Conservation (phyloP, 257 asterid genomes). For the Petunia secreta region DNA sequence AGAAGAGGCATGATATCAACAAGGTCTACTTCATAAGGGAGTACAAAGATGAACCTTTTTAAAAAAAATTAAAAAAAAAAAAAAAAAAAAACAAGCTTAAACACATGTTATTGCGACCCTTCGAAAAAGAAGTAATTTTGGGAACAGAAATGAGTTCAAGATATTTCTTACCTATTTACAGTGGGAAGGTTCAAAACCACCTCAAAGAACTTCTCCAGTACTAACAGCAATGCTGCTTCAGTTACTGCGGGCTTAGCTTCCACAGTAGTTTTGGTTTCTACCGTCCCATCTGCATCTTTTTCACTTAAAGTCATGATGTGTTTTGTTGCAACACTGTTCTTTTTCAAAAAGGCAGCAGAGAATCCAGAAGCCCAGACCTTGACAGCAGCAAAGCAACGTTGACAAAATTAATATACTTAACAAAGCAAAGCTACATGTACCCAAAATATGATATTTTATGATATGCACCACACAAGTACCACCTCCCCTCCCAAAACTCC, state of each 20-base stretch:
- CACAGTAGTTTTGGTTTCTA: slow-evolving; percentile 49
- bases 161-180: slow-evolving; percentile 61
- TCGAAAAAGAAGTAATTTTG: not conserved
- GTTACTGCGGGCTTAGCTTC: slow-evolving; percentile 72
- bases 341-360: slow-evolving; percentile 90
- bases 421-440: not conserved
- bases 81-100: not conserved
- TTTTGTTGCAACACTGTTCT: slow-evolving; percentile 78
- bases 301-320: slow-evolving; percentile 37
- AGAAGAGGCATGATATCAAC: not conserved
- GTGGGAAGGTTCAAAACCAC: slow-evolving; percentile 75
- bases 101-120: not conserved
- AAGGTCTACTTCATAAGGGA: not conserved
- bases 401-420: not conserved
- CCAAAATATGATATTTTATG: not conserved
- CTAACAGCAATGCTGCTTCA: slow-evolving; percentile 67
- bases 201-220: slow-evolving; percentile 76
- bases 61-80: not conserved
- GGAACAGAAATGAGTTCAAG: not conserved
- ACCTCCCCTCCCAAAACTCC: not conserved
- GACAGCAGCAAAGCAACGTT: slow-evolving; percentile 22
- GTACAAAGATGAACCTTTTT: not conserved
- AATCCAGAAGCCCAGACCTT: slow-evolving; percentile 96
- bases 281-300: slow-evolving; percentile 36
- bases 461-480: not conserved